Base-by-base conservation (phyloP, 352 stramenopile species). In the Pythium rishiriense region DNA sequence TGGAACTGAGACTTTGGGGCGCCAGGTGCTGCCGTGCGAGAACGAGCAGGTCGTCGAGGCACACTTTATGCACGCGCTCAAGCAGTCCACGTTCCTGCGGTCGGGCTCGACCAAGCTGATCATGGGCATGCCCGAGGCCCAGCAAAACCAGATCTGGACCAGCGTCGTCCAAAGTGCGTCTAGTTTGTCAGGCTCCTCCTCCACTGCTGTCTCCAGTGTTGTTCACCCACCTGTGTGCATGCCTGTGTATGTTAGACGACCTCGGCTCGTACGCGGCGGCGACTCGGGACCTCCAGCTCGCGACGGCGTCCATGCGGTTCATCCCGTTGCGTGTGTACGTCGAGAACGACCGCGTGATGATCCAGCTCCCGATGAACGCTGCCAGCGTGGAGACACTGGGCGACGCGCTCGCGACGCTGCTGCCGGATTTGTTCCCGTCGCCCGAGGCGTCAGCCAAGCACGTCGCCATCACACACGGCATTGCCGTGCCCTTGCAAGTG, bases 31-130 rank as follows among this genome's bases (percentile, higher is more conserved):
- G 26, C 79, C 83, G 24, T 93, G 82, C 45, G 85, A 91, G 35
- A 89, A 91, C 51, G 79, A 93, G 50, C 69, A 85, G 48, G 87
- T 73, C 39, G 76, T 93, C 37, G 85, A 93, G 70, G 81, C 71
- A 19, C 79, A 93, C 70, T 94, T 93, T 46, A 94, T 94, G 83
- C 83, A 94, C 73, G 89, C 79, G 55, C 74, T 91, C 37, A 94
- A 94, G 65, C 85, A 94, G 65, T 75, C 82, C 25, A 85, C 75
- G 47, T 94, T 91, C 57, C 59, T 93, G 45, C 72, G 85, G 35
- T 81, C 75, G 53, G 84, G 86, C 39, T 89, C 82, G 15, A 94
- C 84, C 29, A 93, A 93, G 61, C 73, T 74, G 39, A 86, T 94
- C 56, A 94, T 94, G 86, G 71, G 63, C 37, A 68, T 94, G 62